Base-by-base conservation (phyloP, 2,329 filamentous ascomycete species). In the Penicillium brevicompactum region DNA sequence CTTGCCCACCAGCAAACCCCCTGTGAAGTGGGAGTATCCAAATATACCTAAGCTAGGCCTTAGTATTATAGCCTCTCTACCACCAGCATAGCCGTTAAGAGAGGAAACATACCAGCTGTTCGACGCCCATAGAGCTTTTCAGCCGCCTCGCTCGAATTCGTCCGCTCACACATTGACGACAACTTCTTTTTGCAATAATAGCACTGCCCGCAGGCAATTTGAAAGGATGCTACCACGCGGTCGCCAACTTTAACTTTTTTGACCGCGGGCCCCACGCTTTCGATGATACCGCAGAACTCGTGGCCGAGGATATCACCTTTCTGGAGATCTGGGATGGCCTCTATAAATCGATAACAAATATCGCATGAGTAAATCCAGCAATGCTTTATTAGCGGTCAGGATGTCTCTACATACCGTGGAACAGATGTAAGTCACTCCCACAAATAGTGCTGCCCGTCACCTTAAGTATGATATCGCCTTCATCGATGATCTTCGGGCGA, bases 1-100 rank as follows among this genome's bases (percentile, higher is more conserved):
- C 87, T 73, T 94, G 91, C 0, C 90, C 90, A 45, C 91, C 90
- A 1, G 90, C 89, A 67, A 92, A 94, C 0, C 91, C 91, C 90
- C 90, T 0, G 88, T 91, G 67, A 94, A 89, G 49, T 74, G 86
- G 2, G 83, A 85, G 68, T 88, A 88, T 2, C 86, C 86, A 63
- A 88, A 87, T 64, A 88, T 85, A 30, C 84, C 63, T 65, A 52
- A 13, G 21, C 27, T 11, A 11, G 21, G 41, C 21, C 8, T 43
- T 43, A 43, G 41, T 18, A 43, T 43, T 27, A 14, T 5, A 43
- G 21, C 21, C 22, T 14, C 21, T 11, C 51, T 59, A 56, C 32
- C 57, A 57, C 41, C 41, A 43, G 22, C n/a, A 43, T 30, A 43
- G 41, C 22, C 10, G 10, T 43, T 43, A 6, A 43, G 14, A 43